phyloP scores from a whole-genome alignment of 1,284 basidiomycete species.

The Salmacisia buchloeana region DNA sequence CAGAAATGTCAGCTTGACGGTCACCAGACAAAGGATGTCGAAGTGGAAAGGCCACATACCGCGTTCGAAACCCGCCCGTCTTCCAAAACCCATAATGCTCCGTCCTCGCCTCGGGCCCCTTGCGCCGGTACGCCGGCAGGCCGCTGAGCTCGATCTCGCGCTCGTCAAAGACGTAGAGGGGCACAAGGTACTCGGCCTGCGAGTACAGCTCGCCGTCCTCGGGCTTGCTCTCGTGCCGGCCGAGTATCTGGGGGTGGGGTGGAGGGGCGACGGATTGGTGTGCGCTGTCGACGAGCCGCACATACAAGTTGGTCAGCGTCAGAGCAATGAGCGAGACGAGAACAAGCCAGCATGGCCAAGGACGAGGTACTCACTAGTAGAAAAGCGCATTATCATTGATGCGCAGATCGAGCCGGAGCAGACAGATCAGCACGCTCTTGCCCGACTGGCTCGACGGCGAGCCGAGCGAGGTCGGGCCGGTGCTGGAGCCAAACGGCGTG shows the following conservation, averaged over 20 bases:
- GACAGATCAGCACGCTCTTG: constrained; percentile 31
- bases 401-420: constrained; percentile 39
- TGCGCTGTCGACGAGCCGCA: not conserved
- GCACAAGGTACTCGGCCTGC: constrained; percentile 54
- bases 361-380: constrained; percentile 34
- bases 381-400: constrained; percentile 57
- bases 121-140: constrained; percentile 51
- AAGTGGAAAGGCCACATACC: constrained; percentile 23
- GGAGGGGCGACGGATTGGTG: constrained; percentile 7
- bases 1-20: constrained; percentile 1
- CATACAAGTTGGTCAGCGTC: not conserved
- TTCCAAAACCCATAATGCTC: constrained; percentile 56
- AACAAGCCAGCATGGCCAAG: not conserved
- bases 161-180: constrained; percentile 58
- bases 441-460: not conserved
- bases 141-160: constrained; percentile 56
- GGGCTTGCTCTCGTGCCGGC: not conserved
- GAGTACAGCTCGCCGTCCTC: constrained; percentile 37
- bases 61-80: constrained; percentile 52
- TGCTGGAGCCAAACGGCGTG: not conserved
- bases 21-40: not conserved
- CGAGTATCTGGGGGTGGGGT: not conserved
- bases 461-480: not conserved
- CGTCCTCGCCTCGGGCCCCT: constrained; percentile 49
- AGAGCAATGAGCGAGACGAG: not conserved